phyloP scores from a whole-genome alignment of 139 green algal species.

The Zygnema circumcarinatum region DNA sequence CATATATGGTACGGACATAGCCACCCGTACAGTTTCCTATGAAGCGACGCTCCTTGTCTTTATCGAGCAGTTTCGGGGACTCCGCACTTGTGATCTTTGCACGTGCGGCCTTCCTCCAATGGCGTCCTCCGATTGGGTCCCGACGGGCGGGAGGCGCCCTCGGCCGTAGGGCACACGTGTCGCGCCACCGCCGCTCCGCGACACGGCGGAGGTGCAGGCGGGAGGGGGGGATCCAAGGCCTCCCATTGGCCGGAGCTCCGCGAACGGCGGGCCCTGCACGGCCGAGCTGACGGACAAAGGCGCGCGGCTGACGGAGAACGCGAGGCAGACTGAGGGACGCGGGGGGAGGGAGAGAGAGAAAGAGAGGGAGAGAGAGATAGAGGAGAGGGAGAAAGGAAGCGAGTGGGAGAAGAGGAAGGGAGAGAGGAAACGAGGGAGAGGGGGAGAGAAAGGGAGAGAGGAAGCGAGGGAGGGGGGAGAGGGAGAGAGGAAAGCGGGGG shows the following conservation, averaged over 20 bases:
- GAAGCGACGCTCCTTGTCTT: no score
- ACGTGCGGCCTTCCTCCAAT: neutral
- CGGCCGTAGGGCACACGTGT: conserved; percentile 2
- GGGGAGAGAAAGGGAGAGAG: no score
- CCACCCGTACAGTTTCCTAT: no score
- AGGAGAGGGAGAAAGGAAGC: no score
- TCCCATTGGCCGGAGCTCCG: neutral
- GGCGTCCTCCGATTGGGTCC: conserved; percentile 26
- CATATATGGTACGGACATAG: no score
- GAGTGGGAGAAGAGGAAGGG: no score
- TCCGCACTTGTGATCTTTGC: no score
- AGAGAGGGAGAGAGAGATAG: conserved; percentile 14
- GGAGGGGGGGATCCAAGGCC: conserved; percentile 12
- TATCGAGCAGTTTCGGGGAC: no score
- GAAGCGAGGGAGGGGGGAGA: no score
- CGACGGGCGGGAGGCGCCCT: conserved; percentile 7
- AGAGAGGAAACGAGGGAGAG: no score
- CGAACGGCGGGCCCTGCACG: neutral
- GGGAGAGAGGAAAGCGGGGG: no score
- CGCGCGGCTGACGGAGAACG: neutral
- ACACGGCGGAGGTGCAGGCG: conserved; percentile 13
- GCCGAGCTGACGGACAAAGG: neutral
- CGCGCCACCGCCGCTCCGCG: conserved; percentile 1
- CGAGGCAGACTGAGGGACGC: neutral
- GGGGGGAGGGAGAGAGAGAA: neutral